Base-by-base conservation (phyloP, 345 rosid genomes). In the Rhodamnia rubescens region DNA sequence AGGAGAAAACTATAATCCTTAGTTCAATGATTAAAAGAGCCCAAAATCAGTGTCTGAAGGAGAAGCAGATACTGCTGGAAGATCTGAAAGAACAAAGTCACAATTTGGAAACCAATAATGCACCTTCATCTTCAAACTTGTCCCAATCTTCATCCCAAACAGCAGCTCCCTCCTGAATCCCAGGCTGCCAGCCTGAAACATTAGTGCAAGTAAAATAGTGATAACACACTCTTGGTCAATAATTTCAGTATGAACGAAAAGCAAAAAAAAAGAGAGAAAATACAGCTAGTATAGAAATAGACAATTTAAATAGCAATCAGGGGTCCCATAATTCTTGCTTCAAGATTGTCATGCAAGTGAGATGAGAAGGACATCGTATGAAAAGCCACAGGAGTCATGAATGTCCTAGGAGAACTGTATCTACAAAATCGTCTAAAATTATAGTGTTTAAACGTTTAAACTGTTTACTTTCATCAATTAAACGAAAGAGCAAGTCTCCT, bases 131-230 rank as follows among this genome's bases (percentile, higher is more conserved):
- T 92, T 94, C 98, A 91, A 97, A 96, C 89, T 97, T 96, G 88
- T 97, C 99, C 98, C 99, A 97, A 24, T 96, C 99, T 92, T 97
- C 99, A 92, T 96, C 98, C 99, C 99, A 97, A 57, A 92, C 88
- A 86, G 93, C 94, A 74, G 99, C 98, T 82, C 90, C 93, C 90
- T 92, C 99, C 87, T 91, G 97, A 88, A 97, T 88, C 88, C 99
- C 99, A 90, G 99, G 99, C 87, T 95, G 96, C 98, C 99, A 97
- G 87, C 99, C 99, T 97, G 87, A 86, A 55, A 53, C 24, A 56
- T 56, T 36, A n/a, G 84, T 29, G 82, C 22, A 64, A 83, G 85
- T 87, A 47, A 54, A 49, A 26, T 74, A 88, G 84, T 36, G 78
- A 69, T 5, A 2, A 83, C 80, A 22, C 16, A 24, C 54, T 78